A percentile compares a stretch with the other conserved stretches of the same genome.
phyloP scores from a whole-genome alignment of 2,329 filamentous ascomycete species.

The Sclerotinia trifoliorum region DNA sequence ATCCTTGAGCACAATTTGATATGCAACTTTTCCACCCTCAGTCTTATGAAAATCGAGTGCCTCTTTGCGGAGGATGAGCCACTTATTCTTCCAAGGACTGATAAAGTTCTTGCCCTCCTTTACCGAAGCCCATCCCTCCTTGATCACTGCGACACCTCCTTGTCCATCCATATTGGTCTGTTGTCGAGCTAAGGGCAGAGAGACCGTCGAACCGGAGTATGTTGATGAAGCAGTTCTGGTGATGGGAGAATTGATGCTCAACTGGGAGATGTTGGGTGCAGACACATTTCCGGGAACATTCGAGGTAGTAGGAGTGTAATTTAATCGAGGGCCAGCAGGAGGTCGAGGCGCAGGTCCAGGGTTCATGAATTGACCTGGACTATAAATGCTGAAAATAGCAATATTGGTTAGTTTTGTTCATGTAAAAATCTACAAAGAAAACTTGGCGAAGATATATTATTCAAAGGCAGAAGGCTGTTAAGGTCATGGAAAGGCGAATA shows the following conservation, averaged over 20 bases:
- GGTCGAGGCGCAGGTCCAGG: constrained; percentile 91
- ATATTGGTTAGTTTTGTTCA: constrained; percentile 18
- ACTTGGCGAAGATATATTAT: constrained; percentile 15
- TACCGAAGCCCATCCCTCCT: constrained; percentile 78
- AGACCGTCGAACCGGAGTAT: constrained; percentile 70
- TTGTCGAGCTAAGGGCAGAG: constrained; percentile 65
- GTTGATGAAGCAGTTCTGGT: constrained; percentile 64
- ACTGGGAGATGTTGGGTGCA: constrained; percentile 68
- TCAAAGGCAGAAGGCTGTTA: background rate
- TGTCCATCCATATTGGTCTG: constrained; percentile 55
- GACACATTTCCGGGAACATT: constrained; percentile 77
- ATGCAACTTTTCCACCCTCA: constrained; percentile 82
- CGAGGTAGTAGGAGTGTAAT: constrained; percentile 69
- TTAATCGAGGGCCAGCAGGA: constrained; percentile 77
- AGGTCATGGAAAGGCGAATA: background rate
- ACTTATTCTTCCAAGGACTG: constrained; percentile 85
- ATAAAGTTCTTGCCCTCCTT: constrained; percentile 91
- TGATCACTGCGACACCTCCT: constrained; percentile 71
- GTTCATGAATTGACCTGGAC: constrained; percentile 82
- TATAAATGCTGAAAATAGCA: constrained; percentile 50
- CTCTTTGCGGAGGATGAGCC: constrained; percentile 86
- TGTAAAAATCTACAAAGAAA: constrained; percentile 17
- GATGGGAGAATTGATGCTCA: constrained; percentile 56
- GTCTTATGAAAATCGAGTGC: constrained; percentile 93
- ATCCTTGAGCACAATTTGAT: constrained; percentile 80